Base-by-base conservation (phyloP, 202 grass and related monocot genomes). In the Setaria italica region DNA sequence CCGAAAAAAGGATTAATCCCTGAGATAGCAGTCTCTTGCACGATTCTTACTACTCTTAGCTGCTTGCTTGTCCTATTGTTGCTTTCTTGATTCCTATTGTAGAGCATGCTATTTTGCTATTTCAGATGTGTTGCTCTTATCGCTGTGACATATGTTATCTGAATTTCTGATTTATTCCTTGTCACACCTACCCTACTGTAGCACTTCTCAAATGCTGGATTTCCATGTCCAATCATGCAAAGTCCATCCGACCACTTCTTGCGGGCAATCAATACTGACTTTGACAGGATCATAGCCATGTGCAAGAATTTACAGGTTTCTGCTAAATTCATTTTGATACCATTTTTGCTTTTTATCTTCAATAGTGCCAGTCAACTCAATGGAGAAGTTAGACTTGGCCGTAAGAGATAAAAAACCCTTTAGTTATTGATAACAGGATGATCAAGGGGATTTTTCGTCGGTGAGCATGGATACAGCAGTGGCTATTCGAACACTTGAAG, bases 211-310 rank as follows among this genome's bases (percentile, higher is more conserved):
- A 99, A 99, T 89, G 93, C 96, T 60, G 96, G 96, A 21, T 99
- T 99, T 92, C 96, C 96, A 20, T 99, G 96, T 76, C 96, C 96
- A 84, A 99, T 99, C 78, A 99, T 99, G 96, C 96, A 99, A 89
- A 99, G 96, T 87, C 96, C 96, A 79, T 92, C 96, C 29, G 96
- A 99, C 58, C 96, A 99, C 55, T 99, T 99, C 80, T 85, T 99
- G 79, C 91, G 96, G 54, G 96, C 96, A 80, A 95, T 95, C 55
- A 99, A 95, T 86, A 94, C 96, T 41, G 91, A 99, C 78, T 99
- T 99, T 25, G 91, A 99, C 82, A 90, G 93, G 90, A 99, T 99
- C 58, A 99, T 99, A 87, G 88, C 91, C 43, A 95, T 99, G 96
- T 99, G 93, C 88, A 99, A 95, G 49, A 95, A 90, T 81, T 88